phyloP scores from a whole-genome alignment of 2,329 filamentous ascomycete species.

The Stromatinia cepivora region DNA sequence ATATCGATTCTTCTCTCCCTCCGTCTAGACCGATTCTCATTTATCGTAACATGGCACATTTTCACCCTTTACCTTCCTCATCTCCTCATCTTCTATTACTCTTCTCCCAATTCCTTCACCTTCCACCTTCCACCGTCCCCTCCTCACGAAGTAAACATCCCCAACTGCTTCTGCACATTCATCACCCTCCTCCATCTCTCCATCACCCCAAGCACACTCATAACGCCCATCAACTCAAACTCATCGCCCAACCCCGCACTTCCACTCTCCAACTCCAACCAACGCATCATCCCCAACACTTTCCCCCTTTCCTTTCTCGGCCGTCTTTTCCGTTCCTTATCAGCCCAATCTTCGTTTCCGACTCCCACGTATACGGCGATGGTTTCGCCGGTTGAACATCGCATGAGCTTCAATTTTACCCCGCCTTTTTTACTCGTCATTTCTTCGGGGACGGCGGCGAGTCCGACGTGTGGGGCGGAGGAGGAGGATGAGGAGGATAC shows the following conservation, averaged over 20 bases:
- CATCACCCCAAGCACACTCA: constrained; percentile 33
- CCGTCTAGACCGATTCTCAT: neutral
- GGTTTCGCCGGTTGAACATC: constrained; percentile 32
- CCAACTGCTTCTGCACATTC: constrained; percentile 26
- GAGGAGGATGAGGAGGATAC: constrained; percentile 17
- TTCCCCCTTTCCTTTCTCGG: constrained; percentile 23
- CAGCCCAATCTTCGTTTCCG: constrained; percentile 23
- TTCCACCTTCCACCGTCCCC: neutral
- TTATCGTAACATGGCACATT: neutral
- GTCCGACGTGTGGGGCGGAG: neutral
- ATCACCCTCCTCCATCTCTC: constrained; percentile 33
- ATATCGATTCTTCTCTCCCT: neutral
- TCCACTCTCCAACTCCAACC: constrained; percentile 24
- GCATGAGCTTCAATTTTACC: constrained; percentile 34
- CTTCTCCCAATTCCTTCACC: neutral
- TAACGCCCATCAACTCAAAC: constrained; percentile 35
- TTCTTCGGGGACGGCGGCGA: constrained; percentile 9
- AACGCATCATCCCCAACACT: constrained; percentile 15
- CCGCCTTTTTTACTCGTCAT: constrained; percentile 28
- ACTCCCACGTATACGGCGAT: constrained; percentile 37
- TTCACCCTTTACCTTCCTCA: neutral
- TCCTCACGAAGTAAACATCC: constrained; percentile 22
- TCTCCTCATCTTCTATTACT: neutral
- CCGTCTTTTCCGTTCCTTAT: constrained; percentile 31
- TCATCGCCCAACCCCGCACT: constrained; percentile 31